Evolutionary conservation across 495 filamentous ascomycete genomes (phyloP), one percentile per base, ranked within the genome.

Genomic region (Jackrogersella multiformis): DNA sequence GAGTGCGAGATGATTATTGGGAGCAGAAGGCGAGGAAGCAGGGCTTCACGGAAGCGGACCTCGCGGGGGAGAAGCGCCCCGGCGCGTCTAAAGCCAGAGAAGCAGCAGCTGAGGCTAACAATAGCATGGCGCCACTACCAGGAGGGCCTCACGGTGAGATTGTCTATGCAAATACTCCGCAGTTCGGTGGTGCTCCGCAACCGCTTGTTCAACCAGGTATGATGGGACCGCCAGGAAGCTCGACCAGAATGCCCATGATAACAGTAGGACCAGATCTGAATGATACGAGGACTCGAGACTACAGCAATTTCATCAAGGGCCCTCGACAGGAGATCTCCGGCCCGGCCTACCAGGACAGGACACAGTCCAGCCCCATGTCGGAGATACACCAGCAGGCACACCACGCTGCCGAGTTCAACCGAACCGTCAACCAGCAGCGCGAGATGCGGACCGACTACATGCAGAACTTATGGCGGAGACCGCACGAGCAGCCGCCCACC

Each of bases 1-100:
- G 96, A 9, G 95, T 99, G 32, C 89, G 94, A 28, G 95, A 99
- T 78, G 95, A 99, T 75, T 98, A 99, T 74, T 98, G 95, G 95
- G 95, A 98, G 72, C 90, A 87, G 71, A 99, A 98, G 79, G 95
- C 95, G 3, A 85, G 89, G 35, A 99, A 98, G 76, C 95, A 99
- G 74, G 95, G 95, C 15, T 99, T 99, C 72, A 99, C 95, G 0
- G 95, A 99, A 74, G 94, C 96, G 41, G 95, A 99, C 75, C 84
- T 93, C 44, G 95, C 95, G 2, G 96, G 95, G 7, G 95, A 99
- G 76, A 99, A 99, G 80, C 86, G 95, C 61, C 95, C 95, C 7
- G 95, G 96, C 16, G 93, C 90, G 38, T 86, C 92, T 44, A 97
- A 95, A 79, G 88, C 89, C 57, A 88, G 94, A 65, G 94, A 96